Conservation (phyloP, 2,329 filamentous ascomycete genomes). For the Aureobasidium sp. region DNA sequence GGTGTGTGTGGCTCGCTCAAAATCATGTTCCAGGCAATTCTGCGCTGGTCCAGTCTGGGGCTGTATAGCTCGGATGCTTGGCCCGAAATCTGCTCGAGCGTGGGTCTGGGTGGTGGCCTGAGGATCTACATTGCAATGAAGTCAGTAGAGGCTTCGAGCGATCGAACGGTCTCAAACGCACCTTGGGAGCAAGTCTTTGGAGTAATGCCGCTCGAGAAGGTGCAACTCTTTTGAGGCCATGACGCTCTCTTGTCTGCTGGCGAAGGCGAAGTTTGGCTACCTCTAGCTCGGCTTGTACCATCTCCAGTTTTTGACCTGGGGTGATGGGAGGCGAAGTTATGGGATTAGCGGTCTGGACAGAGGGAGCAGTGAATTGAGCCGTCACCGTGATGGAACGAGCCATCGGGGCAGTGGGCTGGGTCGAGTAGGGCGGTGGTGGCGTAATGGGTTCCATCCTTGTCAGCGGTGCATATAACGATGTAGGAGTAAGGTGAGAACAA, state of each 20-base stretch:
- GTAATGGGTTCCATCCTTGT: not conserved
- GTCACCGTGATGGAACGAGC: not conserved
- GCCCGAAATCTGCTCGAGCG: not conserved
- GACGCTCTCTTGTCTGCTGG: not conserved
- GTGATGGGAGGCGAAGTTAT: not conserved
- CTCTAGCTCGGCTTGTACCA: not conserved
- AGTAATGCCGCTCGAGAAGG: not conserved
- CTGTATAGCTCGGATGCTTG: not conserved
- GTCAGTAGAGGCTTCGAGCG: not conserved
- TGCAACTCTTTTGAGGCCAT: not conserved
- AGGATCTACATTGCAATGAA: not conserved
- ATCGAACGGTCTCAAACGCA: not conserved
- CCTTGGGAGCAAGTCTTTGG: not conserved
- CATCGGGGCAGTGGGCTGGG: not conserved
- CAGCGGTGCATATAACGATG: not conserved
- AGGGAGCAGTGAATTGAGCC: not conserved
- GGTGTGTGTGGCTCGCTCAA: not conserved
- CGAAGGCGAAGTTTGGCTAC: not conserved
- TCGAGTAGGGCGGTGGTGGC: not conserved
- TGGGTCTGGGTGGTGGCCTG: not conserved
- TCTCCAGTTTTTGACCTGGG: not conserved
- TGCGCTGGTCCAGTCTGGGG: not conserved
- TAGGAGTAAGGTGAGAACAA: not conserved
- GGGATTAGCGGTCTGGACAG: not conserved
- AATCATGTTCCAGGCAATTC: slow-evolving; percentile 11